Conservation (phyloP, 306 rosid genomes). For the Prunus padus region DNA sequence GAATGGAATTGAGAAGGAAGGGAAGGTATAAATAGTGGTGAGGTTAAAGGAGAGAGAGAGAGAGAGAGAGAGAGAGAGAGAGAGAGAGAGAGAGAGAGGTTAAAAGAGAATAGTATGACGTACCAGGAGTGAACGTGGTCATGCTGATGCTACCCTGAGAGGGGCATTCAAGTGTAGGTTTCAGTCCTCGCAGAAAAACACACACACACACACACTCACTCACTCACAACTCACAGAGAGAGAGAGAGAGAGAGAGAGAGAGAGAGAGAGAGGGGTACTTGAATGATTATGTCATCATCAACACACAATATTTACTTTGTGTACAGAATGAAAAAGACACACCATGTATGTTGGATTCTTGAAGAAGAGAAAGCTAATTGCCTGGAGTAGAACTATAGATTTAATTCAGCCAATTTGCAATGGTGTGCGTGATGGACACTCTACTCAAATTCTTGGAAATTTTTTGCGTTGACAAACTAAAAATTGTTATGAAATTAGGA, state of each 20-base stretch:
- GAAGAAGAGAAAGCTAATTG: background rate
- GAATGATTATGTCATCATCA: slow-evolving; percentile 62
- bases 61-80: slow-evolving; percentile 35
- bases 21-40: slow-evolving; percentile 37
- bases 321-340: slow-evolving; percentile 43
- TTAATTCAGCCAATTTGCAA: background rate
- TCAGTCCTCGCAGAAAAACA: slow-evolving; percentile 30
- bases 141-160: slow-evolving; percentile 54
- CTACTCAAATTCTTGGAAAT: background rate
- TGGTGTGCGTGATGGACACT: slow-evolving; percentile 1
- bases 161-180: slow-evolving; percentile 54
- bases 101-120: slow-evolving; percentile 13
- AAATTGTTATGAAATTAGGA: too few species aligned
- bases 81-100: slow-evolving; percentile 57
- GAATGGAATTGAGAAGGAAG: slow-evolving; percentile 5
- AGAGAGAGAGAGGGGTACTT: slow-evolving; percentile 31
- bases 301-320: slow-evolving; percentile 37
- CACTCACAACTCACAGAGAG: background rate
- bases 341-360: slow-evolving; percentile 25
- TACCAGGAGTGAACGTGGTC: background rate
- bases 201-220: background rate
- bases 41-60: background rate
- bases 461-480: background rate
- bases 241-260: slow-evolving; percentile 17
- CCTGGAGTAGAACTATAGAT: background rate